A percentile compares a stretch with the other conserved stretches of the same genome.
These are phyloP conservation scores for Yamadazyma sp. DNA, from an alignment of 1,139 yeast species.

Conservation along the genomic window DNA sequence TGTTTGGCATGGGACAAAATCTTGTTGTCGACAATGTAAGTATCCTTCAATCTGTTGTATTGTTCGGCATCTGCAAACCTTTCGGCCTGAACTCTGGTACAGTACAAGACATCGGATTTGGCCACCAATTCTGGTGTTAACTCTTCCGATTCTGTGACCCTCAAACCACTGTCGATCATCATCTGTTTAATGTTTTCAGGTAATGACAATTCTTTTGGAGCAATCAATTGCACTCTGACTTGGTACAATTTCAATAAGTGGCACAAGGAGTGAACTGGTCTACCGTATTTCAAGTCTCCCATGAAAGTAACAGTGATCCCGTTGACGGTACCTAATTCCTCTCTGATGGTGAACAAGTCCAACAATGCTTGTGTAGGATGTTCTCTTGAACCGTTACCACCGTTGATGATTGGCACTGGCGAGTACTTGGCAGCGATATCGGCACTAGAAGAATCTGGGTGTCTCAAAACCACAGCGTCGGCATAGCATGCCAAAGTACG, in stretches of 20 bases:
- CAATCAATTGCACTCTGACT: slow-evolving; percentile 87
- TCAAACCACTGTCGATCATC: slow-evolving; percentile 65
- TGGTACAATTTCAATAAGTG: slow-evolving; percentile 88
- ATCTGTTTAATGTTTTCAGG: slow-evolving; percentile 73
- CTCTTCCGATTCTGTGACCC: slow-evolving; percentile 68
- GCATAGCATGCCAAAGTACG: slow-evolving; percentile 94
- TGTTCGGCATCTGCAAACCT: slow-evolving; percentile 76
- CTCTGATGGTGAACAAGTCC: slow-evolving; percentile 97
- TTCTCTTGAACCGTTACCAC: slow-evolving; percentile 96
- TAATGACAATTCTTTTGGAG: slow-evolving; percentile 84
- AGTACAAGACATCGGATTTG: slow-evolving; percentile 90
- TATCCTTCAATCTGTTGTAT: slow-evolving; percentile 86
- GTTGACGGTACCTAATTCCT: slow-evolving; percentile 97
- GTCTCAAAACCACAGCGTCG: slow-evolving; percentile 96
- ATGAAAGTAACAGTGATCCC: slow-evolving; percentile 97
- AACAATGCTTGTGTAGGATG: slow-evolving; percentile 99
- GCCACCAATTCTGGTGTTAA: slow-evolving; percentile 84
- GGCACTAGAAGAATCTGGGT: slow-evolving; percentile 89
- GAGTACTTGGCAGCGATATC: slow-evolving; percentile 94
- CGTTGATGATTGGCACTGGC: slow-evolving; percentile 95
- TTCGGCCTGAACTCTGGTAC: slow-evolving; percentile 98
- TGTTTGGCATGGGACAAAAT: slow-evolving; percentile 90
- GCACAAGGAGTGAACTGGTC: slow-evolving; percentile 97
- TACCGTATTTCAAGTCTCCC: slow-evolving; percentile 98
- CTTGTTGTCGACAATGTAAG: slow-evolving; percentile 89